Percentiles rank a stretch among this genome's conserved stretches.
phyloP scores from a whole-genome alignment of 257 asterid species.

The Solanum chiquidenum region DNA sequence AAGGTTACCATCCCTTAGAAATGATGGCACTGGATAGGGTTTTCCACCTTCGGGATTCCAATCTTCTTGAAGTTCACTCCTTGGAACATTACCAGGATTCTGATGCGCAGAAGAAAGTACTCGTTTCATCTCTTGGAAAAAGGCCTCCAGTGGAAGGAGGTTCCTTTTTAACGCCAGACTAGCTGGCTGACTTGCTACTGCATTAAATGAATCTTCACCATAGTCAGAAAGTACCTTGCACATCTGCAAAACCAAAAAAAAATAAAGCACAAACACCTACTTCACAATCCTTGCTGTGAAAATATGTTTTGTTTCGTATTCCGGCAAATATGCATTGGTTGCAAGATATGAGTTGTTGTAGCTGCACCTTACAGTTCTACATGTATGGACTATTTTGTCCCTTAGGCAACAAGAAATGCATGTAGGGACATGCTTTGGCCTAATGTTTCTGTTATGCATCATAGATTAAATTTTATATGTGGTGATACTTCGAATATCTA shows the following conservation, averaged over 20 bases:
- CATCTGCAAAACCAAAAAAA: constrained; percentile 33
- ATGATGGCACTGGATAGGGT: constrained; percentile 3
- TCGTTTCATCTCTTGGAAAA: constrained; percentile 29
- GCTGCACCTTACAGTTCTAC: not conserved
- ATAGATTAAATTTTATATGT: not conserved
- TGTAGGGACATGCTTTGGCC: not conserved
- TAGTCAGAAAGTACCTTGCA: constrained; percentile 36
- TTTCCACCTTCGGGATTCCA: constrained; percentile 12
- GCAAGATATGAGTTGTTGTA: not conserved
- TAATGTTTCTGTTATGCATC: not conserved
- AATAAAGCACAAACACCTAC: not conserved
- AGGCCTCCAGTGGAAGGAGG: constrained; percentile 38
- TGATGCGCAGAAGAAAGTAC: constrained; percentile 33
- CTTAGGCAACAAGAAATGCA: not conserved
- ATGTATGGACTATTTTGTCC: not conserved
- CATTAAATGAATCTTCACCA: constrained; percentile 20
- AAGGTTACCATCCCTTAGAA: not conserved
- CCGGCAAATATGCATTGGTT: not conserved
- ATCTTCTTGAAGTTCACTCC: constrained; percentile 9
- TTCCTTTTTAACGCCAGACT: constrained; percentile 30
- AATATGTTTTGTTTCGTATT: not conserved
- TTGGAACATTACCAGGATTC: constrained; percentile 1
- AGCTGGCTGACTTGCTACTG: constrained; percentile 7
- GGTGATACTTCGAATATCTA: not conserved
- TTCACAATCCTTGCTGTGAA: not conserved